Percentiles rank a stretch among this genome's conserved stretches.
phyloP scores from a whole-genome alignment of 2,329 filamentous ascomycete genomes.

The Herpotrichia juniperi region DNA sequence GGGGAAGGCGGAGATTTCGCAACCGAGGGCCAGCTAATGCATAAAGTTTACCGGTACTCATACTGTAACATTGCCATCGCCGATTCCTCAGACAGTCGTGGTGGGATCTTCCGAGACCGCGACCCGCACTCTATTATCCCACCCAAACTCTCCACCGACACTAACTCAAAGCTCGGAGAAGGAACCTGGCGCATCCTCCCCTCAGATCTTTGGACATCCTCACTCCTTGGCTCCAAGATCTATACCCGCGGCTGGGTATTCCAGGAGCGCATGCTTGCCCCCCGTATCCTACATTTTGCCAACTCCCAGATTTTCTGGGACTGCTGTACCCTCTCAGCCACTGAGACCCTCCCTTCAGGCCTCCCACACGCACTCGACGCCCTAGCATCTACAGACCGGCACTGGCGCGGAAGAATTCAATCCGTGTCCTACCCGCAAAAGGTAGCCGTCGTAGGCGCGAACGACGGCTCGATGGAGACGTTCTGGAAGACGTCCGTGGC shows the following conservation, averaged over 20 bases:
- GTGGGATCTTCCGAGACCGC: conserved; percentile 19
- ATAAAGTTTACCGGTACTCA: conserved; percentile 19
- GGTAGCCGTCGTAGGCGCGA: conserved; percentile 16
- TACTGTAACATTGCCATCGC: conserved; percentile 21
- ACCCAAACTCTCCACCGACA: conserved; percentile 10
- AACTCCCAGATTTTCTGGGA: conserved; percentile 27
- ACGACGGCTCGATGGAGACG: too few species aligned
- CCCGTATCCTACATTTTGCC: conserved; percentile 23
- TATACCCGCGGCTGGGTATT: conserved; percentile 37
- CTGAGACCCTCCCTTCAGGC: conserved; percentile 28
- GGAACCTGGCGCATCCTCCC: conserved; percentile 23
- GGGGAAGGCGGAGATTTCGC: conserved; percentile 8
- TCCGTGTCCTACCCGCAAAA: conserved; percentile 4
- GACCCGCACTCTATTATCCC: conserved; percentile 18
- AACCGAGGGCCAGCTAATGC: conserved; percentile 16
- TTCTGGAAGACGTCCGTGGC: conserved; percentile 27
- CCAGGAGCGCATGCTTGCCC: conserved; percentile 28
- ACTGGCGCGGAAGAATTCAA: conserved; percentile 32
- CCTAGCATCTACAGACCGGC: conserved; percentile 21
- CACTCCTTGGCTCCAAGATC: conserved; percentile 21
- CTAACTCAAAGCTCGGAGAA: conserved; percentile 14
- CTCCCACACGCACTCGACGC: conserved; percentile 25
- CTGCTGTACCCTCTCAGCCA: conserved; percentile 24
- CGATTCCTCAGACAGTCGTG: conserved; percentile 8
- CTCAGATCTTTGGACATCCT: conserved; percentile 24